Conservation (phyloP, 2,329 filamentous ascomycete genomes). For the Dryadomyces quercivorus region DNA sequence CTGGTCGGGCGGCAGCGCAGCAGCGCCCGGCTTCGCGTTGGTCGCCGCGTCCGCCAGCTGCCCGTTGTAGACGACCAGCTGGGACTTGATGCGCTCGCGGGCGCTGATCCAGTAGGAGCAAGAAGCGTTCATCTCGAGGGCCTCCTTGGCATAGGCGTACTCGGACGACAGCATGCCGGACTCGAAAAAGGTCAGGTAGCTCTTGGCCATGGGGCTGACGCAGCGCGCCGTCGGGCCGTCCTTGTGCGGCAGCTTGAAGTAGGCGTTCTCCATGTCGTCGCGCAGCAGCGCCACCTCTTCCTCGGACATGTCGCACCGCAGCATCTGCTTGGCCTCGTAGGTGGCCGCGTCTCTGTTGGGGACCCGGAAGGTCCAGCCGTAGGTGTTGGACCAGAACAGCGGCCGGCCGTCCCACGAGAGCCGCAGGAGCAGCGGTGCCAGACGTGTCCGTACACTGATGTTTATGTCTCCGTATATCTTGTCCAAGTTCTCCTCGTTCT, state of each 20-base stretch:
- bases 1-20: constrained; percentile 12
- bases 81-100: constrained; percentile 81
- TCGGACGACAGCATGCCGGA: constrained; percentile 78
- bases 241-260: constrained; percentile 94
- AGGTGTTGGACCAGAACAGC: constrained; percentile 81
- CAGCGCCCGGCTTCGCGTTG: background rate
- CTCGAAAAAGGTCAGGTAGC: constrained; percentile 84
- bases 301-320: constrained; percentile 62
- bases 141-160: constrained; percentile 83
- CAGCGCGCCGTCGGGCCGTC: constrained; percentile 81
- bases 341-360: constrained; percentile 45
- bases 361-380: constrained; percentile 88
- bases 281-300: constrained; percentile 56
- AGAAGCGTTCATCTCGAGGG: constrained; percentile 94
- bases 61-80: constrained; percentile 82
- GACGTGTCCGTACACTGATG: constrained; percentile 74
- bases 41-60: constrained; percentile 24
- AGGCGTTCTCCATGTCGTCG: constrained; percentile 53
- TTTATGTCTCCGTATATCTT: constrained; percentile 57
- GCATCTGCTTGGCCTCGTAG: constrained; percentile 61
- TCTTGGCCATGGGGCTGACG: constrained; percentile 78
- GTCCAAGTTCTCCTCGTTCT: too few species aligned
- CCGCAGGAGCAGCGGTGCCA: constrained; percentile 73
- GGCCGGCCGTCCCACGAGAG: constrained; percentile 84
- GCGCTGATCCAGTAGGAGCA: constrained; percentile 99